Evolutionary conservation across 305 asterid species (phyloP).

Genomic region (Solanum chacoense): DNA sequence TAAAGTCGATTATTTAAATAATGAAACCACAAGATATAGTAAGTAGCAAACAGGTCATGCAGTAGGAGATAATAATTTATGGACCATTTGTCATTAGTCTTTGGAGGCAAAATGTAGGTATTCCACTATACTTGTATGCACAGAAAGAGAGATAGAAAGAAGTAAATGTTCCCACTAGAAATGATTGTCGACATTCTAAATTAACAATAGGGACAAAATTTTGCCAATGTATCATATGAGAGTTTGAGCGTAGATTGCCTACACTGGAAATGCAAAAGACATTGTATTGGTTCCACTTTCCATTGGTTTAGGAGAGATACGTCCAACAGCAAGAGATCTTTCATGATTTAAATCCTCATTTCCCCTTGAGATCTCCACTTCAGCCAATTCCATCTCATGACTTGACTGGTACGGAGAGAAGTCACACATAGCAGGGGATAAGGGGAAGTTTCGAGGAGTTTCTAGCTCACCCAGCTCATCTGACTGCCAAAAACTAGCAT

Average conservation of each 20-base stretch:
- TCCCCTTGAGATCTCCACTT: slow-evolving; percentile 1
- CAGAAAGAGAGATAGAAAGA: neutral
- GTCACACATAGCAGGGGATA: neutral
- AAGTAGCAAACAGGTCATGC: neutral
- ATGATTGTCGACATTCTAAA: neutral
- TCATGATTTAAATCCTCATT: neutral
- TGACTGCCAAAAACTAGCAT: neutral
- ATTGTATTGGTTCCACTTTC: neutral
- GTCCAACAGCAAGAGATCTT: neutral
- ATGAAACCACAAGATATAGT: neutral
- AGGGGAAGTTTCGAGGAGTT: neutral
- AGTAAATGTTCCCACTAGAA: neutral
- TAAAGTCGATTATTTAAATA: neutral
- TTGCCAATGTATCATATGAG: neutral
- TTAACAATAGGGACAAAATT: neutral
- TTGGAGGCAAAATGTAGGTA: neutral
- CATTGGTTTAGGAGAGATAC: neutral
- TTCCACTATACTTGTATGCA: neutral
- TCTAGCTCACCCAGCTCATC: neutral
- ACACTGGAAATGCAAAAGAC: slow-evolving; percentile 9
- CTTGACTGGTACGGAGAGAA: neutral
- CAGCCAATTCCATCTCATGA: neutral
- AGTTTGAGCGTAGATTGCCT: neutral
- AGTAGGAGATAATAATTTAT: neutral
- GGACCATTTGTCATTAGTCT: neutral